Conservation (phyloP, 106 monocot species). For the Allium fistulosum region DNA sequence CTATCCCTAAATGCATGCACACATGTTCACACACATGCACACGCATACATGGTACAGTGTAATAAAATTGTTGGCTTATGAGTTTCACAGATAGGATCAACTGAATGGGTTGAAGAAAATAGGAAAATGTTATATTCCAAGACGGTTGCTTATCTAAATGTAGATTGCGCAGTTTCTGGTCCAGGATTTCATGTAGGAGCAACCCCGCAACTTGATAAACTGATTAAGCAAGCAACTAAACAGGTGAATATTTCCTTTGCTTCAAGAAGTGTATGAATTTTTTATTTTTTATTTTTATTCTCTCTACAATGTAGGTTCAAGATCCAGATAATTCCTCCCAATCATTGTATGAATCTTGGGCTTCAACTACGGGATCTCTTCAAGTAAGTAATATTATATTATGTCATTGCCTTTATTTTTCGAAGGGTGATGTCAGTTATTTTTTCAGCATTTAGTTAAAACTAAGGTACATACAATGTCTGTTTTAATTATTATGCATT, state of each 20-base stretch:
- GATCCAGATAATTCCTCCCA: slow-evolving; percentile 71
- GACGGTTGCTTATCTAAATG: slow-evolving; percentile 64
- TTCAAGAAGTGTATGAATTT: slow-evolving; percentile 2
- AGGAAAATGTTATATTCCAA: slow-evolving; percentile 43
- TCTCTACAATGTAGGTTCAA: slow-evolving; percentile 61
- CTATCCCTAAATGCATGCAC: too few relatives aligned
- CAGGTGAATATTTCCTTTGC: slow-evolving; percentile 10
- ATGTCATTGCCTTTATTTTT: too few relatives aligned
- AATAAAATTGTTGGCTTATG: too few relatives aligned
- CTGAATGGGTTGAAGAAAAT: slow-evolving; percentile 80
- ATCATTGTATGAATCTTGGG: slow-evolving; percentile 71
- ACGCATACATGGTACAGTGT: too few relatives aligned
- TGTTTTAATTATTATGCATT: too few relatives aligned
- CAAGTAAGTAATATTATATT: slow-evolving; percentile 26
- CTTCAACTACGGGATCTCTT: slow-evolving; percentile 21
- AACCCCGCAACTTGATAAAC: slow-evolving; percentile 64
- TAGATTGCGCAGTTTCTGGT: slow-evolving; percentile 45
- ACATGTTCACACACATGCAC: too few relatives aligned
- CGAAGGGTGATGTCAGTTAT: too few relatives aligned
- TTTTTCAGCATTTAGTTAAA: too few relatives aligned
- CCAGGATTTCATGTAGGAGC: slow-evolving; percentile 45
- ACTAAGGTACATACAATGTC: too few relatives aligned
- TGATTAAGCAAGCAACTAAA: slow-evolving; percentile 48
- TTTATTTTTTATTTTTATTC: too few relatives aligned
- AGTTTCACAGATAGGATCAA: slow-evolving; percentile 68